Evolutionary conservation across 495 filamentous ascomycete genomes (phyloP), one percentile per base, ranked within the genome.

Genomic region (Umbilicaria muhlenbergii): DNA sequence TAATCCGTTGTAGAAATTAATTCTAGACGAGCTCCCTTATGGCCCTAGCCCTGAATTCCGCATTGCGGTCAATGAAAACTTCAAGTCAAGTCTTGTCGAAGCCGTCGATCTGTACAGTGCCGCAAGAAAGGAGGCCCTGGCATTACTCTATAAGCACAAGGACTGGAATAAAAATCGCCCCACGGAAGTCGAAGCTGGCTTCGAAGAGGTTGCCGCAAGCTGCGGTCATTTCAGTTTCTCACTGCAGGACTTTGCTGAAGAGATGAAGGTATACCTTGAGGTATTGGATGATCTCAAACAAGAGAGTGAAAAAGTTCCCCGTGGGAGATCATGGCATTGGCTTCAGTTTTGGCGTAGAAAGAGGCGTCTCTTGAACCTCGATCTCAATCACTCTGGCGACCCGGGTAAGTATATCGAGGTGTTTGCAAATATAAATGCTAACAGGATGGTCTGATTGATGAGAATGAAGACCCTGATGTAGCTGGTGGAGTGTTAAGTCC

Each of bases 211-310:
- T 8, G 85, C 87, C 28, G 91, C 91, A 5, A 89, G 85, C 36
- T 98, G 91, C 53, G 88, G 89, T 3, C 86, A 96, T 55, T 98
- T 95, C 57, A 84, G 80, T 54, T 93, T 86, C 53, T 87, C 83
- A 15, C 65, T 98, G 19, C 70, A 87, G 44, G 80, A 86, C 48
- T 86, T 96, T 58, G 87, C 86, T 0, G 82, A 93, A 54, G 86
- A 94, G 55, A 80, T 93, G 68, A 73, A 83, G 44, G 73, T 68
- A 11, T 83, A 89, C 48, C 59, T 98, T n/a, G 69, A 81, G 34
- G 78, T 92, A 15, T 55, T 98, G 15, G 85, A 93, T 49, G 81
- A 94, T 39, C 58, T 96, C 46, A 85, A 89, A 51, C 66, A 74
- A 39, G 73, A 74, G 34, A 66, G 70, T 31, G 69, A 83, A 43